Percentiles rank a stretch among this genome's conserved stretches.
Evolutionary conservation across 306 rosid genomes (phyloP).

Genomic region (Begonia fuchsioides): DNA sequence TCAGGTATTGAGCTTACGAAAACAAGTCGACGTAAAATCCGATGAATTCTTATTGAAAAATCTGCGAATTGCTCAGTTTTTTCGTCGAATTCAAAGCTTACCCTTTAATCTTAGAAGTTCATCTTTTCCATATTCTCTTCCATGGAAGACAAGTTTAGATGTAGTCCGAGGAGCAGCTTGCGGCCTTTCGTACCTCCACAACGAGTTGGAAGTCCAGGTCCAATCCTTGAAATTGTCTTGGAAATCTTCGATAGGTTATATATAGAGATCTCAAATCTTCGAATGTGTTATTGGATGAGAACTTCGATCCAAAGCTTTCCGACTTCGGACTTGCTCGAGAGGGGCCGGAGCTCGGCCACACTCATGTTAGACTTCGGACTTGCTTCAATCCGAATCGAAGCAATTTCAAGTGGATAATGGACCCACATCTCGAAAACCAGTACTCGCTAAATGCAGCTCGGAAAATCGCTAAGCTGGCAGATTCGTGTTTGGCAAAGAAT

Average conservation of each 20-base stretch:
- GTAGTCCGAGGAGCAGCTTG: conserved; percentile 60
- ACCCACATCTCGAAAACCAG: conserved; percentile 48
- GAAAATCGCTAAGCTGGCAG: conserved; percentile 41
- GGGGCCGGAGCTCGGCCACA: conserved; percentile 56
- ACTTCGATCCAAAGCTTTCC: conserved; percentile 61
- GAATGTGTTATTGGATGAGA: conserved; percentile 58
- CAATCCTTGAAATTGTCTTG: background rate
- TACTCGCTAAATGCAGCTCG: conserved; percentile 33
- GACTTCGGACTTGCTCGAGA: conserved; percentile 91
- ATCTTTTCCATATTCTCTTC: conserved; percentile 47
- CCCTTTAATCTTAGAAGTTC: conserved; percentile 67
- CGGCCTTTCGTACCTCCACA: conserved; percentile 65
- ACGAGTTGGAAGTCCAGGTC: conserved; percentile 84
- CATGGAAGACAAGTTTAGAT: conserved; percentile 60
- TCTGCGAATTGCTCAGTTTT: no score
- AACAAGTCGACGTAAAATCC: background rate
- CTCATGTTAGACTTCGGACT: no score
- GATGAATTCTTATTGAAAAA: background rate
- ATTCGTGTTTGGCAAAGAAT: conserved; percentile 41
- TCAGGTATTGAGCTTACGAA: conserved; percentile 38
- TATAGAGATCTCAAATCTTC: conserved; percentile 68
- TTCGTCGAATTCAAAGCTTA: conserved; percentile 14
- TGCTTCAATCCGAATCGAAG: conserved; percentile 39
- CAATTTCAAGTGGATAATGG: conserved; percentile 42
- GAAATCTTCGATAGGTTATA: conserved; percentile 33